Evolutionary conservation across 2,329 filamentous ascomycete species (phyloP).

Genomic region (Ascochyta pisi): DNA sequence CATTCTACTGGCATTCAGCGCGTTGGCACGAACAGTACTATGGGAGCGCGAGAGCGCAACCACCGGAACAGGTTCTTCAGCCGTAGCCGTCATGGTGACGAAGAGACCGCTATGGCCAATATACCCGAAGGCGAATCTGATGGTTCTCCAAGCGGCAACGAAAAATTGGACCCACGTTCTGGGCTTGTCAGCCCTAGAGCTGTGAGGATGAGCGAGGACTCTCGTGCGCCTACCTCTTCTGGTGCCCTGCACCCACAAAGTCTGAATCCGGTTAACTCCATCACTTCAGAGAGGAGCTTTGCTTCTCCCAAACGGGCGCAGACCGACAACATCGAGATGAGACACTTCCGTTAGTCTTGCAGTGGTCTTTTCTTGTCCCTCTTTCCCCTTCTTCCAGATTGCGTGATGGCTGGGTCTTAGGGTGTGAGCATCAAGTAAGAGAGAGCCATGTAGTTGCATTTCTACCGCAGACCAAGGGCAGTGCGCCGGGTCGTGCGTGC

Average conservation of each 20-base stretch:
- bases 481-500: conserved; percentile 18
- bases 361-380: not conserved
- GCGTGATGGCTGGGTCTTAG: not conserved
- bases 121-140: conserved; percentile 50
- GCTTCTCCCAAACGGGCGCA: conserved; percentile 30
- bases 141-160: conserved; percentile 27
- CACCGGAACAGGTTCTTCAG: conserved; percentile 70
- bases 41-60: conserved; percentile 45
- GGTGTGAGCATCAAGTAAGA: not conserved
- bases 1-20: conserved; percentile 45
- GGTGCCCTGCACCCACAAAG: conserved; percentile 27
- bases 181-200: conserved; percentile 42
- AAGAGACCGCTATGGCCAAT: conserved; percentile 57
- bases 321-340: conserved; percentile 47
- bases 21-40: conserved; percentile 44
- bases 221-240: conserved; percentile 26
- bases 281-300: conserved; percentile 30
- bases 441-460: not conserved
- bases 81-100: conserved; percentile 49
- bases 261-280: conserved; percentile 5
- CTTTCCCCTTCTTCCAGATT: not conserved
- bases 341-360: conserved; percentile 29
- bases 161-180: conserved; percentile 47
- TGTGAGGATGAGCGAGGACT: conserved; percentile 36
- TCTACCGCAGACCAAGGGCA: conserved; percentile 16